Evolutionary conservation across 148 eudicot genomes (phyloP).

Genomic region (Nepenthes mirabilis): DNA sequence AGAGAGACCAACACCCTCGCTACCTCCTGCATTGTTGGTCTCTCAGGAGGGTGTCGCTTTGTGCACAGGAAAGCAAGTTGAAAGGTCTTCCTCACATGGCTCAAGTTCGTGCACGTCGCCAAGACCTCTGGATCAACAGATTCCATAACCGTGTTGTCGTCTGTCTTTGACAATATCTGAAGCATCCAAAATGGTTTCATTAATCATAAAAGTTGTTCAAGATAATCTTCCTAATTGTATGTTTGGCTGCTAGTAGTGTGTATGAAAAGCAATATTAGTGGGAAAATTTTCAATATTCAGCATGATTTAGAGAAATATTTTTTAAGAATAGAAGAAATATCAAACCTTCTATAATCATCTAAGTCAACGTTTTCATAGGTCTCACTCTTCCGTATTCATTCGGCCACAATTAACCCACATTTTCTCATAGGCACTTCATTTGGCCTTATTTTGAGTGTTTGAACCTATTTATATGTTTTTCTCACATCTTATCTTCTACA

Average conservation of each 20-base stretch:
- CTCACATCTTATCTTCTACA: too few relatives aligned
- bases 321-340: too few relatives aligned
- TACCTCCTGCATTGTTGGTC: conserved; percentile 66
- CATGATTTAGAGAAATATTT: not conserved
- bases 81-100: conserved; percentile 36
- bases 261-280: not conserved
- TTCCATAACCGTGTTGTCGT: conserved; percentile 56
- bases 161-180: conserved; percentile 50
- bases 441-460: too few relatives aligned
- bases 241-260: too few relatives aligned
- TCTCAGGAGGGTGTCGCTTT: conserved; percentile 35
- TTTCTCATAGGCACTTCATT: too few relatives aligned
- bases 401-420: too few relatives aligned
- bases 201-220: too few relatives aligned
- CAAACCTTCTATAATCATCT: too few relatives aligned
- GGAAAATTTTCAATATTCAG: not conserved
- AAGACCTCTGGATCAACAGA: conserved; percentile 55
- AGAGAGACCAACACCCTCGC: conserved; percentile 33
- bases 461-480: too few relatives aligned
- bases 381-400: too few relatives aligned
- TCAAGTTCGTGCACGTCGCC: conserved; percentile 36
- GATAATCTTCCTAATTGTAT: too few relatives aligned
- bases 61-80: conserved; percentile 62
- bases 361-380: too few relatives aligned
- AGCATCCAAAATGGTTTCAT: not conserved